phyloP scores from a whole-genome alignment of 805 yeast genomes.

The Candida anglica region DNA sequence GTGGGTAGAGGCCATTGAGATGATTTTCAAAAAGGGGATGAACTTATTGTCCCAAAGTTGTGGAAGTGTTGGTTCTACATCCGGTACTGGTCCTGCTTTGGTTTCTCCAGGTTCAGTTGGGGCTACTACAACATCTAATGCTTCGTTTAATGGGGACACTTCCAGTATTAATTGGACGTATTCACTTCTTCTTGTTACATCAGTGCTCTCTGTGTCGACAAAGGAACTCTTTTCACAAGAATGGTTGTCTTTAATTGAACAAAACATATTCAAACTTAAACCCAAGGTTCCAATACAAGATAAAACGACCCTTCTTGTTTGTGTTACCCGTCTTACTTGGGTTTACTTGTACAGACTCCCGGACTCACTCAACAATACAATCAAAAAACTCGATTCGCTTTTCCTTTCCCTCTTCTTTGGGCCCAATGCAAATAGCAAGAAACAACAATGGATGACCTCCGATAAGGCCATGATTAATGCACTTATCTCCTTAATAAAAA shows the following conservation, averaged over 20 bases:
- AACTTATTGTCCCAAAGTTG: slow-evolving; percentile 15
- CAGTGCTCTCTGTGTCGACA: slow-evolving; percentile 78
- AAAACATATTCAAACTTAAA: slow-evolving; percentile 55
- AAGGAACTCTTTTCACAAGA: slow-evolving; percentile 63
- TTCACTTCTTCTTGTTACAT: slow-evolving; percentile 62
- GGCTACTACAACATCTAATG: too few species aligned
- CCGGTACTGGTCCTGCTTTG: background rate
- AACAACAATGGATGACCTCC: slow-evolving; percentile 72
- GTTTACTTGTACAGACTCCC: slow-evolving; percentile 82
- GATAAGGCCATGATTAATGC: slow-evolving; percentile 62
- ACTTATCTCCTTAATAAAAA: slow-evolving; percentile 67
- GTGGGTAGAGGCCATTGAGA: slow-evolving; percentile 80
- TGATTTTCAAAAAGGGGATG: slow-evolving; percentile 51
- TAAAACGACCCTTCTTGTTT: slow-evolving; percentile 56
- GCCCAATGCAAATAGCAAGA: slow-evolving; percentile 36
- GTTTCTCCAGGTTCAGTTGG: background rate
- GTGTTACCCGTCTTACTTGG: slow-evolving; percentile 79
- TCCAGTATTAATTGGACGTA: slow-evolving; percentile 51
- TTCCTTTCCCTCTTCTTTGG: slow-evolving; percentile 54
- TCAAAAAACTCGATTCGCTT: slow-evolving; percentile 68
- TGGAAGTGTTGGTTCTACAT: background rate
- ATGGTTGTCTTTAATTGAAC: slow-evolving; percentile 72
- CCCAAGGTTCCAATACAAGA: slow-evolving; percentile 48
- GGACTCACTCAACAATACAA: slow-evolving; percentile 84
- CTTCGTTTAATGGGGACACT: background rate